Conservation (phyloP, 2,329 filamentous ascomycete species). For the Clarireedia monteithiana region DNA sequence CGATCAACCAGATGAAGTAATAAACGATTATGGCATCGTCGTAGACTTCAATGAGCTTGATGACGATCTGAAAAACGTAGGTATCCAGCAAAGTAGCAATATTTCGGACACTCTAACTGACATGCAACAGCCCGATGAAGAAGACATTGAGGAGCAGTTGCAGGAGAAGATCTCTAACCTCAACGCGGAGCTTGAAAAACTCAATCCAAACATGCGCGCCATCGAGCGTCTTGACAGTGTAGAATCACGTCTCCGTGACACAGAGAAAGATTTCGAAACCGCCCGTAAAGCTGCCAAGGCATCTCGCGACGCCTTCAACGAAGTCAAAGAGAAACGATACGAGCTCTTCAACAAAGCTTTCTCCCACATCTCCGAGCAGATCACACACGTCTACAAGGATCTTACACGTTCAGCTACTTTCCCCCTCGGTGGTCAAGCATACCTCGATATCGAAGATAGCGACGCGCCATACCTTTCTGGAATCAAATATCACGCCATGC, state of each 20-base stretch:
- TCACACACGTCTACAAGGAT: constrained; percentile 89
- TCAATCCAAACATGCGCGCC: constrained; percentile 94
- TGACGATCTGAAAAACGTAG: constrained; percentile 71
- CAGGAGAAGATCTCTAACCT: constrained; percentile 71
- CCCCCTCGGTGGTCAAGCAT: constrained; percentile 80
- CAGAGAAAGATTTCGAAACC: constrained; percentile 83
- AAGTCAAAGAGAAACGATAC: constrained; percentile 72
- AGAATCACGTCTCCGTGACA: constrained; percentile 71
- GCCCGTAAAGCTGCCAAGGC: constrained; percentile 66
- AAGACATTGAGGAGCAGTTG: constrained; percentile 65
- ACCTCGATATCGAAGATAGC: constrained; percentile 88
- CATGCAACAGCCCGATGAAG: constrained; percentile 52
- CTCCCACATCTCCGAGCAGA: constrained; percentile 89
- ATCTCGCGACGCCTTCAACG: constrained; percentile 76
- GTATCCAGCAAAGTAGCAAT: constrained; percentile 33
- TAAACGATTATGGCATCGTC: constrained; percentile 87
- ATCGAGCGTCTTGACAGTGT: constrained; percentile 85
- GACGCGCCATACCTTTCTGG: constrained; percentile 93
- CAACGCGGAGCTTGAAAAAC: constrained; percentile 76
- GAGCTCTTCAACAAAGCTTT: constrained; percentile 96
- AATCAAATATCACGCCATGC: constrained; percentile 98
- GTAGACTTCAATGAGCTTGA: constrained; percentile 78
- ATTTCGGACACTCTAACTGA: constrained; percentile 24
- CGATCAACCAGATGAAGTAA: constrained; percentile 54
- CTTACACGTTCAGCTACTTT: constrained; percentile 86